Evolutionary conservation across 2,329 filamentous ascomycete genomes (phyloP), one percentile per base, ranked within the genome.

Genomic region (Cladophialophora exuberans): DNA sequence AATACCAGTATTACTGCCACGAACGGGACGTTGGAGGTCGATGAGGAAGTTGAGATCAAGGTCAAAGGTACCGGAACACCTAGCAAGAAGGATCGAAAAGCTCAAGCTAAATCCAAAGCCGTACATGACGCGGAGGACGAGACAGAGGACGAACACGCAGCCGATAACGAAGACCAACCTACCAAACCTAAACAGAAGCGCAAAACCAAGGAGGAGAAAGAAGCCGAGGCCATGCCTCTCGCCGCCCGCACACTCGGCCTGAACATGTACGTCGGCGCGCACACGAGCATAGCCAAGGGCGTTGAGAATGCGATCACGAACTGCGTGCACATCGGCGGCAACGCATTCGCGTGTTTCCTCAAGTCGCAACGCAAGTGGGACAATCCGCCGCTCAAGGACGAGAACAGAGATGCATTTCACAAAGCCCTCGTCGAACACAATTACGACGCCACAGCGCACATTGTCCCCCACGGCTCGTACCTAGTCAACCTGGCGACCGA

Each of bases 331-430:
- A 91, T 96, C 61, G 92, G 81, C 49, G 92, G 88, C 60, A 99
- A 97, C 69, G 85, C 92, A 7, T 96, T 97, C 65, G 94, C 94
- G 3, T 79, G 97, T 17, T 99, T 99, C 75, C 81, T 99, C 64
- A 97, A 97, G 70, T 96, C 90, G 0, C 94, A 99, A 72, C 86
- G 92, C 52, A 97, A 96, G 76, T 99, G 94, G 94, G 80, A 83
- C 23, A 95, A 88, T 66, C 90, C 92, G 6, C 83, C 89, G 0
- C 79, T 99, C 3, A 79, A 87, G 22, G 73, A 83, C 33, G 84
- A 88, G 22, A 83, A 87, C 49, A 79, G 82, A 45, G 79, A 84
- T 36, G 80, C 84, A 33, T 99, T 97, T 74, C 82, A 82, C 52
- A 78, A 79, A 38, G 76, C 84, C 26, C 89, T 90, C 67, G 77